phyloP scores from a whole-genome alignment of 2,329 filamentous ascomycete species.

The Sarocladiaceae sp. region DNA sequence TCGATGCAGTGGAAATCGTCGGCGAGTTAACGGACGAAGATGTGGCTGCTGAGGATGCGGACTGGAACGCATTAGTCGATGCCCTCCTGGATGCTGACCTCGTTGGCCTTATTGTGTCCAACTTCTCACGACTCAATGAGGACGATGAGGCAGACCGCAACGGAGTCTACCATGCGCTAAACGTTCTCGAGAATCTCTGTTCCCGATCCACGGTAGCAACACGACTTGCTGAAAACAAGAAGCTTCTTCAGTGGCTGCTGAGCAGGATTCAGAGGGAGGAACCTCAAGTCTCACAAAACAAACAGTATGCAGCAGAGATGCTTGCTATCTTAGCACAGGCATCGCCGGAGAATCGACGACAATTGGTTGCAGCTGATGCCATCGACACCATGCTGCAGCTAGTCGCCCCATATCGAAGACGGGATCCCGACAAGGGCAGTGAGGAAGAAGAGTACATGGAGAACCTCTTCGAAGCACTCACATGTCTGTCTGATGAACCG shows the following conservation, averaged over 20 bases:
- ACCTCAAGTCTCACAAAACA: conserved; percentile 74
- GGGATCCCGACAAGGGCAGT: conserved; percentile 78
- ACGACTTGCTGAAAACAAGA: conserved; percentile 64
- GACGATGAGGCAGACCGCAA: conserved; percentile 65
- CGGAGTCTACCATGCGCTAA: conserved; percentile 82
- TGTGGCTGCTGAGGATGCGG: conserved; percentile 68
- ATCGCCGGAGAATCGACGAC: conserved; percentile 59
- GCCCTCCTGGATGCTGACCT: conserved; percentile 65
- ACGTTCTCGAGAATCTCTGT: conserved; percentile 80
- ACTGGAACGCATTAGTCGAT: conserved; percentile 71
- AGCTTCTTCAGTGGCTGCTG: conserved; percentile 73
- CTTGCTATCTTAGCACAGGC: conserved; percentile 84
- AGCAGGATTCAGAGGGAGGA: conserved; percentile 68
- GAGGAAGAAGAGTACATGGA: conserved; percentile 95
- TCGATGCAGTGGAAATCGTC: conserved; percentile 84
- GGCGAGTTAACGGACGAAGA: conserved; percentile 92
- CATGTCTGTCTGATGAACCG: conserved; percentile 72
- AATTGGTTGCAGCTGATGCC: conserved; percentile 62
- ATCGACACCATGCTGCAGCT: conserved; percentile 79
- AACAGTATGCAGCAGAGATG: conserved; percentile 90
- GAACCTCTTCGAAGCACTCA: conserved; percentile 84
- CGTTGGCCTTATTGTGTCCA: conserved; percentile 69
- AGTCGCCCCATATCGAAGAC: conserved; percentile 77
- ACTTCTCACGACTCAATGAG: conserved; percentile 78
- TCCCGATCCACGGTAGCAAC: conserved; percentile 66